Conservation (phyloP, 208 protist genomes). For the Trichomonas vaginalis region DNA sequence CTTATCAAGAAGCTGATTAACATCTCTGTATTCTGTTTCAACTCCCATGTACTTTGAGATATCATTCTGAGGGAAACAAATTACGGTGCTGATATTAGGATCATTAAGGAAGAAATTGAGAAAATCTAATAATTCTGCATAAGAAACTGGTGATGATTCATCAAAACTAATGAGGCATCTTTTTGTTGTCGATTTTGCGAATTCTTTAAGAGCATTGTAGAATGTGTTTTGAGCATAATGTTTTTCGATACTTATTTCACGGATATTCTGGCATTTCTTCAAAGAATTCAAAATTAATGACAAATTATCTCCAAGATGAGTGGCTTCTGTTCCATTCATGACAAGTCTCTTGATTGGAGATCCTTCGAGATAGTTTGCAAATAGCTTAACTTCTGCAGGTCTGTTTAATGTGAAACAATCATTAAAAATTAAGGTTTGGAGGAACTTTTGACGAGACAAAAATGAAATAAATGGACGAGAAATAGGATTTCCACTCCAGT, state of each 20-base stretch:
- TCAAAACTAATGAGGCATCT: neutral
- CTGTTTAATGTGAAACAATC: neutral
- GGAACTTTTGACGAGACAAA: neutral
- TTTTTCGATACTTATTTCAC: neutral
- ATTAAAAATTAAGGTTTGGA: neutral
- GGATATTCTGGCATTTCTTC: neutral
- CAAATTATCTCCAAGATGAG: neutral
- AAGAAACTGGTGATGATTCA: neutral
- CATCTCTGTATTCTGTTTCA: neutral
- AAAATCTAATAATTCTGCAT: neutral
- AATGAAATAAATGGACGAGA: neutral
- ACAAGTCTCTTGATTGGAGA: neutral
- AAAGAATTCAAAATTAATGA: neutral
- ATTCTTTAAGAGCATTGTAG: neutral
- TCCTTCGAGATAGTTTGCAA: neutral
- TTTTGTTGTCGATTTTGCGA: neutral
- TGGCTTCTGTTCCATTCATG: neutral
- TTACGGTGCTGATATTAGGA: neutral
- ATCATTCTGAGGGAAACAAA: neutral
- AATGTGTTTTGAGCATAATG: neutral
- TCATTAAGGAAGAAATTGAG: neutral
- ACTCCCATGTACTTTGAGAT: neutral
- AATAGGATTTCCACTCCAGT: neutral
- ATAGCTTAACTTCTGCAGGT: neutral
- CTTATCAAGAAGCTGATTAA: neutral